Conservation (phyloP, 225 moss, liverwort and hornwort species). For the Polytrichum formosum region DNA sequence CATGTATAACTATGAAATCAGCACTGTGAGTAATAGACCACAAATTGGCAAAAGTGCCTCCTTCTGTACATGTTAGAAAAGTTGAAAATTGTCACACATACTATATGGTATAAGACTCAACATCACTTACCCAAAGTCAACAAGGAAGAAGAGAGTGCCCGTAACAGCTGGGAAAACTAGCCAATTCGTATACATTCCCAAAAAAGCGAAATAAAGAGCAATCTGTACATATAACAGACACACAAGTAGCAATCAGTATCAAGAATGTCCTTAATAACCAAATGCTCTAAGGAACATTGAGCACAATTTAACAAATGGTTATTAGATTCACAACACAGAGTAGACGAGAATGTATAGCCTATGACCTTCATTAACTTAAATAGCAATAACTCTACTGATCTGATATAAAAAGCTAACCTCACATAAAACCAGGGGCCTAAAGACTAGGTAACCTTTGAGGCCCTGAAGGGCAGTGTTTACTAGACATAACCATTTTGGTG, state of each 20-base stretch:
- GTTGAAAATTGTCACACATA: neutral
- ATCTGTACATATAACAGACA: slow-evolving; percentile 26
- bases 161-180: slow-evolving; percentile 42
- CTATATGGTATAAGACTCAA: neutral
- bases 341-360: no score
- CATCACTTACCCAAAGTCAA: slow-evolving; percentile 41
- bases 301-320: no score
- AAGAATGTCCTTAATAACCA: neutral
- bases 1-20: neutral
- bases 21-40: neutral
- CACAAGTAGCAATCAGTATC: neutral
- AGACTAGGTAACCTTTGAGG: no score
- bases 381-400: no score
- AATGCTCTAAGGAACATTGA: no score
- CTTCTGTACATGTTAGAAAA: neutral
- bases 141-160: slow-evolving; percentile 42
- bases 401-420: no score
- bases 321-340: no score
- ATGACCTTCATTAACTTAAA: no score
- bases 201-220: slow-evolving; percentile 49
- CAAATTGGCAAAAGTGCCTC: neutral
- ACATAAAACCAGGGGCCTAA: neutral
- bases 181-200: slow-evolving; percentile 54
- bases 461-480: no score
- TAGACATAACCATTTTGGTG: no score